Conservation (phyloP, 2,329 filamentous ascomycete species). For the Leptographium galeiforme region DNA sequence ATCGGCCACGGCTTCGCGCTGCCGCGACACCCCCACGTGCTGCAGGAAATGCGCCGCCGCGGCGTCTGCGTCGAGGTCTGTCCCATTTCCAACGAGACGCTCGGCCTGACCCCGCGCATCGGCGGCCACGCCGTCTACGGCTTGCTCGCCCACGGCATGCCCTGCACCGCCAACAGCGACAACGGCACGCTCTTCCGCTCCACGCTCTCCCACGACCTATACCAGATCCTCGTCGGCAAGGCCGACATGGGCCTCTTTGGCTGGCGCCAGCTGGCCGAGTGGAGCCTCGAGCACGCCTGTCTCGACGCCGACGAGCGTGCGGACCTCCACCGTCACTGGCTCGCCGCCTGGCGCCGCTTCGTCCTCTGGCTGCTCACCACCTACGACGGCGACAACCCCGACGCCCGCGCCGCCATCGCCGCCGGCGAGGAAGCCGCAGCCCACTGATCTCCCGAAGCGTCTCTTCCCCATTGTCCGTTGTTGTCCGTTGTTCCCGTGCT, state of each 20-base stretch:
- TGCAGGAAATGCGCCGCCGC: slow-evolving; percentile 49
- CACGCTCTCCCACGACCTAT: slow-evolving; percentile 62
- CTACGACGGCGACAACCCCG: slow-evolving; percentile 16
- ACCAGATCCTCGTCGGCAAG: slow-evolving; percentile 59
- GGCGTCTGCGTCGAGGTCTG: slow-evolving; percentile 62
- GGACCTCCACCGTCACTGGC: slow-evolving; percentile 32
- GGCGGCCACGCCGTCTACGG: slow-evolving; percentile 54
- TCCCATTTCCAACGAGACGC: slow-evolving; percentile 64
- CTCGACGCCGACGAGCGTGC: slow-evolving; percentile 33
- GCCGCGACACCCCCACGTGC: slow-evolving; percentile 51
- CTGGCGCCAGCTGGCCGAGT: slow-evolving; percentile 54
- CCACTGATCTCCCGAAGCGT: no score
- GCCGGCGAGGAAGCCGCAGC: neutral
- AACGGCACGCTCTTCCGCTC: slow-evolving; percentile 66
- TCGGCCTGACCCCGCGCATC: slow-evolving; percentile 53
- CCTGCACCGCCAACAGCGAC: slow-evolving; percentile 62
- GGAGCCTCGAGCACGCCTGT: slow-evolving; percentile 50
- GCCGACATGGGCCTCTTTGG: slow-evolving; percentile 53
- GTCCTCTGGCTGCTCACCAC: slow-evolving; percentile 35
- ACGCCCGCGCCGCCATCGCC: neutral
- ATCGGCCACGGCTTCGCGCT: slow-evolving; percentile 65
- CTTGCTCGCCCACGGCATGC: slow-evolving; percentile 57
- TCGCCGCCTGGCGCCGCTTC: slow-evolving; percentile 43
- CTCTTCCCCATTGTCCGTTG: no score
- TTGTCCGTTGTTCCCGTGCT: no score